Conservation (phyloP, 305 asterid genomes). For the Fraxinus paxiana region DNA sequence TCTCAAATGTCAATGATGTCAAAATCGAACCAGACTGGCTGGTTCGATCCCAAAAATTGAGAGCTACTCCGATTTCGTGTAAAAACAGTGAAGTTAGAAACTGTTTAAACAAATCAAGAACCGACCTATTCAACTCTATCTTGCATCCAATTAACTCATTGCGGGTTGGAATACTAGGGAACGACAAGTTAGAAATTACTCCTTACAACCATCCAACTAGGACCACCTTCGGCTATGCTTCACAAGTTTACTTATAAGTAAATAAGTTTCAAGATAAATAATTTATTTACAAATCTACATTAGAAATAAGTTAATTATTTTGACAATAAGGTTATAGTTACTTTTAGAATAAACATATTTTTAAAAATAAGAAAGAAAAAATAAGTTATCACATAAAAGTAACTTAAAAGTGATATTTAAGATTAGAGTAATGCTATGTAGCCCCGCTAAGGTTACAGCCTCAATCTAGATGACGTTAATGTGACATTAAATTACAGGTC, state of each 20-base stretch:
- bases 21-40: background rate
- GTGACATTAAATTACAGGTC: too few species aligned
- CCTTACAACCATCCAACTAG: background rate
- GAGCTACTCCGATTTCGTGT: background rate
- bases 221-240: background rate
- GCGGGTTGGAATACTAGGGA: background rate
- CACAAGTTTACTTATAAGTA: background rate
- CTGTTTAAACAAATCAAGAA: background rate
- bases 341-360: too few species aligned
- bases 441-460: too few species aligned
- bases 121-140: background rate
- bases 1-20: background rate
- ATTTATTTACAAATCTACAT: background rate
- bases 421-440: too few species aligned
- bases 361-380: background rate
- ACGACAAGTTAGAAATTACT: background rate
- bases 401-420: background rate
- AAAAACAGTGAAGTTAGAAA: background rate
- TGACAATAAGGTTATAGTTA: background rate
- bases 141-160: background rate
- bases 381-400: background rate
- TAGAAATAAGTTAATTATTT: background rate
- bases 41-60: background rate
- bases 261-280: too few species aligned
- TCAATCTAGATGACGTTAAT: too few species aligned